phyloP scores from a whole-genome alignment of 1,284 basidiomycete genomes.

The Cutaneotrichosporon sp. region DNA sequence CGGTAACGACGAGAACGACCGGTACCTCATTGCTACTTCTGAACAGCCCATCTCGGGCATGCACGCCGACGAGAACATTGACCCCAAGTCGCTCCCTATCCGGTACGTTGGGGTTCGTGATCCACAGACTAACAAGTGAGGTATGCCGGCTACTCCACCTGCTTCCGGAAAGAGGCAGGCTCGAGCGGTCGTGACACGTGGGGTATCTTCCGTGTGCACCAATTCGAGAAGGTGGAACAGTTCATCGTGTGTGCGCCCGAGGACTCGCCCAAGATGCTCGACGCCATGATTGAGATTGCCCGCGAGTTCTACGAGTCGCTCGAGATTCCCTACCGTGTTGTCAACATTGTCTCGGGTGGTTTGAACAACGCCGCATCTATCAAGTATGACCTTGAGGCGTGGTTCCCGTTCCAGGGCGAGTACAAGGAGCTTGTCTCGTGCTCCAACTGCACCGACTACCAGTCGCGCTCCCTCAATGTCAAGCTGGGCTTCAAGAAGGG shows the following conservation, averaged over 20 bases:
- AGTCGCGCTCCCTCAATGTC: conserved; percentile 83
- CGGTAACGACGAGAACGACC: conserved; percentile 80
- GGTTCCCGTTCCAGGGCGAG: conserved; percentile 96
- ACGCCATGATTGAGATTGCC: conserved; percentile 81
- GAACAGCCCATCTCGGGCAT: conserved; percentile 97
- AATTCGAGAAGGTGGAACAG: conserved; percentile 97
- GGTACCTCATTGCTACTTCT: conserved; percentile 97
- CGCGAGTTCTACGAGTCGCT: conserved; percentile 96
- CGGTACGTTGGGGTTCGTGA: conserved; percentile 61
- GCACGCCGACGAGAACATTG: conserved; percentile 96
- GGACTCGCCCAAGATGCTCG: conserved; percentile 90
- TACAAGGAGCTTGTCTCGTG: conserved; percentile 94
- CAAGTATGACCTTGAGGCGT: conserved; percentile 97
- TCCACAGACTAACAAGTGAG: conserved; percentile 25
- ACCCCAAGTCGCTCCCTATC: conserved; percentile 84
- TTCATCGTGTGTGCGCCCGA: conserved; percentile 93
- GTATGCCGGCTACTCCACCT: conserved; percentile 71
- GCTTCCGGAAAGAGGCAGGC: conserved; percentile 98
- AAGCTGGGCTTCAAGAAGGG: conserved; percentile 82
- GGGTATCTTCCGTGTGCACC: conserved; percentile 99
- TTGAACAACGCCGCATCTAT: conserved; percentile 94
- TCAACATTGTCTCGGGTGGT: conserved; percentile 93
- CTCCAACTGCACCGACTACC: conserved; percentile 92
- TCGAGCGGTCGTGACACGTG: conserved; percentile 96
- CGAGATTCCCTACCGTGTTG: conserved; percentile 82